Percentiles rank a stretch among this genome's conserved stretches.
These are phyloP conservation scores for Pyrus communis DNA, from an alignment of 306 rosid genomes.

Conservation along the genomic window DNA sequence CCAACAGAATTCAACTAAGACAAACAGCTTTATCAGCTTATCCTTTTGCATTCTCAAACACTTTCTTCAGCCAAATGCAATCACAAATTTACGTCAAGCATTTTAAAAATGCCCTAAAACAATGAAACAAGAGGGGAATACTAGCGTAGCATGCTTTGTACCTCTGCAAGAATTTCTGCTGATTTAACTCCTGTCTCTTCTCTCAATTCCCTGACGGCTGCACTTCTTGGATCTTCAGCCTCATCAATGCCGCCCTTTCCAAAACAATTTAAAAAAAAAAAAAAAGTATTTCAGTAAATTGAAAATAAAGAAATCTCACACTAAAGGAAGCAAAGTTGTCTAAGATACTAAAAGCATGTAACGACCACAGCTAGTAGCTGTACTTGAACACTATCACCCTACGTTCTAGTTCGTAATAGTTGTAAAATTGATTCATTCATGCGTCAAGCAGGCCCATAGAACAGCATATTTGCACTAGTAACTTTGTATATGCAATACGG, in stretches of 20 bases:
- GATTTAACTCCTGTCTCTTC: conserved; percentile 90
- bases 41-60: not conserved
- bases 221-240: conserved; percentile 74
- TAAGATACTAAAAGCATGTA: not conserved
- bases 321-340: not conserved
- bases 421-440: not conserved
- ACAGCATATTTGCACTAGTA: not conserved
- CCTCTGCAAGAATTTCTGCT: conserved; percentile 77
- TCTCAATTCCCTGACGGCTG: conserved; percentile 70
- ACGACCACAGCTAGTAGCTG: not conserved
- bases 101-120: not conserved
- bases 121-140: conserved; percentile 4
- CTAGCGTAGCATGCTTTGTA: conserved; percentile 2
- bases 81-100: not conserved
- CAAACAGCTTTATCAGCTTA: not conserved
- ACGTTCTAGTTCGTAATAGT: not conserved
- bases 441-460: not conserved
- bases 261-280: not conserved
- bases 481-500: not conserved
- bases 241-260: conserved; percentile 82
- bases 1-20: not conserved
- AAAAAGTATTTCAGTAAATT: not conserved
- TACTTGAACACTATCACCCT: not conserved
- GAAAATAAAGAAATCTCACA: not conserved
- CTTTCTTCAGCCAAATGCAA: not conserved